Evolutionary conservation across 2,329 filamentous ascomycete genomes (phyloP), one percentile per base, ranked within the genome.

Genomic region (Pyrenochaeta sp.): DNA sequence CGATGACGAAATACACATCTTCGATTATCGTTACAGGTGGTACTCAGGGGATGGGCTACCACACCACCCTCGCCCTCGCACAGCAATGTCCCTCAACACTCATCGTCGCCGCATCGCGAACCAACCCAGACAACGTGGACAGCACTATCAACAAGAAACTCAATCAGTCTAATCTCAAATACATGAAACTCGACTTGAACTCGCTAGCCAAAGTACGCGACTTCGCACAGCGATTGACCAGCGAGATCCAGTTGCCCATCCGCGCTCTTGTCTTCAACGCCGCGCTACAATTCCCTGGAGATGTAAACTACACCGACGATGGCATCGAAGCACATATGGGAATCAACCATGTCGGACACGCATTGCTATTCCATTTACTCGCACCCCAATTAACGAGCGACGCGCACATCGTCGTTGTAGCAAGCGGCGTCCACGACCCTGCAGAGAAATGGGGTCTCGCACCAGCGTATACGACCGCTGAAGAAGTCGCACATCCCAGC

Each of bases 271-370:
- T 78, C n/a, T 62, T 79, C 14, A 81, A 81, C 38, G 78, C 78
- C 2, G 77, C 64, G 0, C 46, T 79, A 0, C 77, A 81, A 48
- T 73, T 78, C 34, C 72, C 74, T 0, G 56, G 55, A 0, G 48
- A 48, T 0, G 35, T 76, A 1, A 19, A 52, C 0, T 67, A 71
- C 34, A 74, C 72, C 0, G 45, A 37, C 0, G 74, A 80, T 14
- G 74, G 74, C 6, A 57, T 80, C 27, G 79, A 82, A 53, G 52
- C 58, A 21, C 77, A 74, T 6, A 82, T 82, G 51, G 77, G 67
- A 4, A 68, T 79, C 49, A 77, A 72, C 42, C 77, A 81, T 48
- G 68, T 81, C 28, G 78, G 78, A 4, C 77, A 82, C 51, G 73
- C 77, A 10, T 60, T 81, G 2, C 71, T 82, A 0, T 77, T 78